Percentiles rank a stretch among this genome's conserved stretches.
phyloP scores from a whole-genome alignment of 2,329 filamentous ascomycete genomes.

The Aspergillus niger region DNA sequence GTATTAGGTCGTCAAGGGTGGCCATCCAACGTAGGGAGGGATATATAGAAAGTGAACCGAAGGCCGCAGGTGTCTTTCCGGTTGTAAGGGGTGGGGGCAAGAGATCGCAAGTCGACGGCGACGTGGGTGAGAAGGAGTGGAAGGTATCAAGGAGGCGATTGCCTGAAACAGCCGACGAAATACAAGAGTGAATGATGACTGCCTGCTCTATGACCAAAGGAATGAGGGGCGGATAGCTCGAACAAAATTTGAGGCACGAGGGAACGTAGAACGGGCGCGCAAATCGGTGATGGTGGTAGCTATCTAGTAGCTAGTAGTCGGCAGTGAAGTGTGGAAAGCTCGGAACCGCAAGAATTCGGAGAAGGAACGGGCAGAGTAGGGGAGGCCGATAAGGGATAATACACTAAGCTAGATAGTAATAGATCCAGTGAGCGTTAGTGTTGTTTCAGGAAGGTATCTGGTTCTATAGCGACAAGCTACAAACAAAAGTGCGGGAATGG shows the following conservation, averaged over 20 bases:
- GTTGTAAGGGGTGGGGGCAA: constrained; percentile 6
- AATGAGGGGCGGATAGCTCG: not conserved
- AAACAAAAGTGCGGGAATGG: not conserved
- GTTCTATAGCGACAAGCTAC: constrained; percentile 12
- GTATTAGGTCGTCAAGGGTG: constrained; percentile 11
- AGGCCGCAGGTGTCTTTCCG: not conserved
- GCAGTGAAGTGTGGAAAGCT: constrained; percentile 1
- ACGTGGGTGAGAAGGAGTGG: constrained; percentile 15
- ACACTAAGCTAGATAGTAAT: not conserved
- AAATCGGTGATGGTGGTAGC: constrained; percentile 1
- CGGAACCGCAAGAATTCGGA: constrained; percentile 2
- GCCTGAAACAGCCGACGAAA: constrained; percentile 7
- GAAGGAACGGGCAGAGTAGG: constrained; percentile 11
- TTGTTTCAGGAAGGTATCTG: constrained; percentile 18
- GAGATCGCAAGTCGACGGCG: constrained; percentile 11
- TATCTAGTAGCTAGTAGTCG: not conserved
- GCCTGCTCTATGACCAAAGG: no score
- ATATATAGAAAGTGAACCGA: not conserved
- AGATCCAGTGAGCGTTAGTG: not conserved
- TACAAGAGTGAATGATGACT: not conserved
- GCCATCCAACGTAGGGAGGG: constrained; percentile 25
- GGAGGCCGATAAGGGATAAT: constrained; percentile 6
- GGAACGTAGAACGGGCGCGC: constrained; percentile 7
- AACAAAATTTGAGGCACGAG: not conserved
- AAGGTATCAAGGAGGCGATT: constrained; percentile 8